phyloP scores from a whole-genome alignment of 2,329 filamentous ascomycete species.

The Fusarium bactridioides region DNA sequence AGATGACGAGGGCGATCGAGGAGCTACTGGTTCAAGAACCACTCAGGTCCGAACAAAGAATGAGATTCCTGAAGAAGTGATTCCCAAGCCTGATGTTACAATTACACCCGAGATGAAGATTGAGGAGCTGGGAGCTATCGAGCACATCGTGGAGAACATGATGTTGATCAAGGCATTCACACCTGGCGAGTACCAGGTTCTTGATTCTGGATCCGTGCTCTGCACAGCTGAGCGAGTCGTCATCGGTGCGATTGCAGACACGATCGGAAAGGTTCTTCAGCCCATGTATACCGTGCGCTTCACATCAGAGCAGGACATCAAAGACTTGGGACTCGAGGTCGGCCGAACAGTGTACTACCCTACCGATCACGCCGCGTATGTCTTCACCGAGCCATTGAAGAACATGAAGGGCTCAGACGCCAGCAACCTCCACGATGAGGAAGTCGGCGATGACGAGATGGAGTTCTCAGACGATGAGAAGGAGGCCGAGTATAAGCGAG shows the following conservation, averaged over 20 bases:
- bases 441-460: conserved; percentile 82
- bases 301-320: conserved; percentile 71
- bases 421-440: conserved; percentile 94
- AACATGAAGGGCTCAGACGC: conserved; percentile 88
- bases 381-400: conserved; percentile 85
- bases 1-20: conserved; percentile 74
- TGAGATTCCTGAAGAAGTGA: conserved; percentile 70
- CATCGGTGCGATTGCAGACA: conserved; percentile 84
- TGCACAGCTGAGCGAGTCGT: conserved; percentile 79
- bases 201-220: conserved; percentile 84
- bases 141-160: conserved; percentile 80
- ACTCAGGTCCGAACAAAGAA: conserved; percentile 80
- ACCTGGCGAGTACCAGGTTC: conserved; percentile 82
- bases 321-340: conserved; percentile 69
- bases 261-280: conserved; percentile 83
- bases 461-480: conserved; percentile 98
- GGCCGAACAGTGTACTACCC: conserved; percentile 83
- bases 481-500: conserved; percentile 81
- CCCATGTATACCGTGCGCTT: conserved; percentile 88
- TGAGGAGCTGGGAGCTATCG: conserved; percentile 75
- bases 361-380: conserved; percentile 77
- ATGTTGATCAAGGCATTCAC: conserved; percentile 80
- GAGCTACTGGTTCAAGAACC: conserved; percentile 49
- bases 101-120: conserved; percentile 81
- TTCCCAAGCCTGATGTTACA: conserved; percentile 79